Conservation (phyloP, 2,329 filamentous ascomycete species). For the Pseudogymnoascus sp. region DNA sequence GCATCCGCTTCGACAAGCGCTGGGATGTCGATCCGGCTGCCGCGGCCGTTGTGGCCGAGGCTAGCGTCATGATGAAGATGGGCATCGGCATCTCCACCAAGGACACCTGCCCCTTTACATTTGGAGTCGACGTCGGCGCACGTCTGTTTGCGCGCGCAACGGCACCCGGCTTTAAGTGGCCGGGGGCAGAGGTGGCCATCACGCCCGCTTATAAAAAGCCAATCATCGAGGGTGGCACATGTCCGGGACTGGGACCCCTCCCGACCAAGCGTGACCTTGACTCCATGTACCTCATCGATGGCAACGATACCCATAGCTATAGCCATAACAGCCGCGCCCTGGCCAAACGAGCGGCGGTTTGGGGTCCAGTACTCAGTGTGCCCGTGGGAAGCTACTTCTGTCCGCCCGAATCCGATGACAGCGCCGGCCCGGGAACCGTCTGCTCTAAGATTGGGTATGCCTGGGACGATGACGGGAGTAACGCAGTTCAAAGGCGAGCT, state of each 20-base stretch:
- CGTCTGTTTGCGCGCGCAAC: conserved; percentile 18
- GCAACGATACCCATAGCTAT: not conserved
- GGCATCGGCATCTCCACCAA: conserved; percentile 17
- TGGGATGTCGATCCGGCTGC: conserved; percentile 18
- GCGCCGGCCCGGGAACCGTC: not conserved
- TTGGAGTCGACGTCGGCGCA: conserved; percentile 21
- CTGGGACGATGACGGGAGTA: not conserved
- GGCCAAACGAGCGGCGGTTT: conserved; percentile 15
- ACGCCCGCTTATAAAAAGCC: conserved; percentile 15
- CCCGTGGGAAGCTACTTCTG: conserved; percentile 14
- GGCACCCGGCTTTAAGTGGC: conserved; percentile 20
- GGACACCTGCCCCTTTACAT: conserved; percentile 22
- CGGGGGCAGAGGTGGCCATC: conserved; percentile 15
- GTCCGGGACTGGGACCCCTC: conserved; percentile 18
- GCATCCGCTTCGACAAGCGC: conserved; percentile 18
- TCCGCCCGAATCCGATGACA: conserved; percentile 4
- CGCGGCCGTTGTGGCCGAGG: conserved; percentile 21
- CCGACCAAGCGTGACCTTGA: conserved; percentile 13
- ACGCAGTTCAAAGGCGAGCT: too few relatives aligned
- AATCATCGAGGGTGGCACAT: conserved; percentile 17
- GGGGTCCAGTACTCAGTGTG: conserved; percentile 14
- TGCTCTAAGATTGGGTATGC: not conserved
- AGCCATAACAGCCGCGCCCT: not conserved
- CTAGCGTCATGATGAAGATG: conserved; percentile 16
- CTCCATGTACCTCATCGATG: conserved; percentile 9